A percentile compares a stretch with the other conserved stretches of the same genome.
Conservation (phyloP, 257 asterid genomes). For the Cinchona pubescens region DNA sequence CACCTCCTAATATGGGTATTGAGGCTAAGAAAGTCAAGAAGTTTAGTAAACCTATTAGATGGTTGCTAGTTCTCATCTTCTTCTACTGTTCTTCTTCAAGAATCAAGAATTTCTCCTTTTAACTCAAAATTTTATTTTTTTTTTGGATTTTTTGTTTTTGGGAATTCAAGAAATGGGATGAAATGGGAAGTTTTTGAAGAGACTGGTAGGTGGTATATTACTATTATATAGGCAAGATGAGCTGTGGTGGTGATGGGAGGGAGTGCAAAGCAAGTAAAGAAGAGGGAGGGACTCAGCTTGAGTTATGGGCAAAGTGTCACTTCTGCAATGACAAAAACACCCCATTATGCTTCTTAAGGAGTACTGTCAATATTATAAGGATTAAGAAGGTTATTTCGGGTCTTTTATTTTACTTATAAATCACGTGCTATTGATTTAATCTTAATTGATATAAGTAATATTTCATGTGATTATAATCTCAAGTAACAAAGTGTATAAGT, state of each 20-base stretch:
- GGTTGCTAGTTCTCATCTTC: constrained; percentile 63
- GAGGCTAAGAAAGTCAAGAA: constrained; percentile 67
- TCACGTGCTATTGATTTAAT: too few relatives aligned
- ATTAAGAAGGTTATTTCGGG: too few relatives aligned
- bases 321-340: neutral
- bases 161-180: constrained; percentile 1
- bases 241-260: neutral
- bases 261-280: neutral
- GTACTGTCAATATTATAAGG: too few relatives aligned
- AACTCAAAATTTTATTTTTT: neutral
- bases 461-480: too few relatives aligned
- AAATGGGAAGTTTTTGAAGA: neutral
- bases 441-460: too few relatives aligned
- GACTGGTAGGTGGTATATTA: neutral
- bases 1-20: constrained; percentile 75
- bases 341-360: too few relatives aligned
- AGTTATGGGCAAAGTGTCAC: constrained; percentile 2
- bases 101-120: neutral
- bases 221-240: neutral
- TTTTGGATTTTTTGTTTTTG: neutral
- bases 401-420: too few relatives aligned
- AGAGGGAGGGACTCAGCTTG: neutral
- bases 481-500: too few relatives aligned
- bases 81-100: neutral
- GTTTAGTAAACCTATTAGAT: constrained; percentile 55